These are phyloP conservation scores for Lactifluus volemus DNA, from an alignment of 768 basidiomycete genomes.

Conservation along the genomic window DNA sequence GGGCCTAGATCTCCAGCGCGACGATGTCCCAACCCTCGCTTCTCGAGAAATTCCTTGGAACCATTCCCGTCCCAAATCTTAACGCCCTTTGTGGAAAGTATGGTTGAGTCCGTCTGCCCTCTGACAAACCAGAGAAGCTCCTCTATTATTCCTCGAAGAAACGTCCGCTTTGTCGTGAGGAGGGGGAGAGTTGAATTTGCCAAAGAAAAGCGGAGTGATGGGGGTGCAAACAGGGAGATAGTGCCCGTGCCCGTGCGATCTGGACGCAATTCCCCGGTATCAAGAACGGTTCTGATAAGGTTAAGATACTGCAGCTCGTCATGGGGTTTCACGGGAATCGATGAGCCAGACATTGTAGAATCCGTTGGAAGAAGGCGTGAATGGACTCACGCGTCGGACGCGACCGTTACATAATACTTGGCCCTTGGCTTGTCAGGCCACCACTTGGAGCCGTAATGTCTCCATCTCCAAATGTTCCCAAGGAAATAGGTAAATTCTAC, in stretches of 20 bases:
- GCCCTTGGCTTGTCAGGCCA: neutral
- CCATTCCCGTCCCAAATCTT: slow-evolving; percentile 99
- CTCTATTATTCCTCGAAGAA: slow-evolving; percentile 82
- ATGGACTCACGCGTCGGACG: slow-evolving; percentile 6
- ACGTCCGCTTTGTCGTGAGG: slow-evolving; percentile 92
- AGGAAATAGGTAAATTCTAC: slow-evolving; percentile 11
- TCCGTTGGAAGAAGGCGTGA: neutral
- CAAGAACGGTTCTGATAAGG: slow-evolving; percentile 70
- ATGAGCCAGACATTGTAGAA: neutral
- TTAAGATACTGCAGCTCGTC: slow-evolving; percentile 88
- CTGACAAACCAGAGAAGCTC: slow-evolving; percentile 93
- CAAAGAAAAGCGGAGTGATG: slow-evolving; percentile 83
- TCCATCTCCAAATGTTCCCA: slow-evolving; percentile 16
- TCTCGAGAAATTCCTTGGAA: slow-evolving; percentile 76
- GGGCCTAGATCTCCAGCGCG: slow-evolving; percentile 92
- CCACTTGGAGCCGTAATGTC: neutral
- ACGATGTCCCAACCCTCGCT: slow-evolving; percentile 73
- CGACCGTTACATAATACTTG: slow-evolving; percentile 12
- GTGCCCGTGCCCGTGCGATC: slow-evolving; percentile 97
- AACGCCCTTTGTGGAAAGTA: slow-evolving; percentile 73
- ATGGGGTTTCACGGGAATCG: slow-evolving; percentile 29
- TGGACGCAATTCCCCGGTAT: slow-evolving; percentile 65
- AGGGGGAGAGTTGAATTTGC: slow-evolving; percentile 68
- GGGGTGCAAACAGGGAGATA: slow-evolving; percentile 85
- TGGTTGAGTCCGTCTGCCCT: slow-evolving; percentile 73